These are phyloP conservation scores for Malassezia furfur DNA, from an alignment of 1,284 basidiomycete genomes.

Conservation along the genomic window DNA sequence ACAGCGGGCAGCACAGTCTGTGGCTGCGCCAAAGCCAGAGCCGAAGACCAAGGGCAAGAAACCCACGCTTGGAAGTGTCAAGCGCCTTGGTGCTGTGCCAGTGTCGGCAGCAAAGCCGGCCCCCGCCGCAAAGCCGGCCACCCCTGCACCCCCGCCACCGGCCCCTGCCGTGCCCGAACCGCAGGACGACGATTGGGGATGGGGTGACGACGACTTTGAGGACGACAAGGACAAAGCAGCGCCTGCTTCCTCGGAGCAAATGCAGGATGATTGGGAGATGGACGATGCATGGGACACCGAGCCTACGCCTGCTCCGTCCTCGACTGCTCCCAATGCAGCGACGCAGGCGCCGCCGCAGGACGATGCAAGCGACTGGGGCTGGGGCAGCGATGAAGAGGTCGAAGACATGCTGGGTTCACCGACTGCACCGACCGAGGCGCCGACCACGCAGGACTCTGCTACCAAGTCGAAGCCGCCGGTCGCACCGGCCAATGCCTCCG, in stretches of 20 bases:
- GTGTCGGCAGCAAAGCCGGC: not conserved
- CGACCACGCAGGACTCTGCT: no score
- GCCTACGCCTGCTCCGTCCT: no score
- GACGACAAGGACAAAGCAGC: no score
- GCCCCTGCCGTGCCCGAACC: not conserved
- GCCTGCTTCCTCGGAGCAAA: no score
- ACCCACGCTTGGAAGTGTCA: slow-evolving; percentile 7
- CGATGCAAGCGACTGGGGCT: slow-evolving; percentile 4
- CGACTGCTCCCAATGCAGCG: no score
- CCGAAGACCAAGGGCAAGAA: slow-evolving; percentile 3
- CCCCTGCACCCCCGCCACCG: not conserved
- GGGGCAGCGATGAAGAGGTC: slow-evolving; percentile 11
- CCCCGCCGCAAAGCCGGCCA: not conserved
- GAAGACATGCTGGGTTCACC: not conserved
- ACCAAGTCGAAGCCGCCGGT: not conserved
- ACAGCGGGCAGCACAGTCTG: no score
- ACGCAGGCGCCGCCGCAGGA: not conserved
- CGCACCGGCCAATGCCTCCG: no score
- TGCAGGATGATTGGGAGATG: not conserved
- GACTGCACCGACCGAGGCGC: not conserved
- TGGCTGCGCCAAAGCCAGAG: no score
- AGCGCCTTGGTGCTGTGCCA: slow-evolving; percentile 7
- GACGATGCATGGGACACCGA: not conserved
- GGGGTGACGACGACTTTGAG: slow-evolving; percentile 11
- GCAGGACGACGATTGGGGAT: slow-evolving; percentile 12